These are phyloP conservation scores for Phaeodactylum tricornutum DNA, from an alignment of 108 stramenopile species.

Conservation along the genomic window DNA sequence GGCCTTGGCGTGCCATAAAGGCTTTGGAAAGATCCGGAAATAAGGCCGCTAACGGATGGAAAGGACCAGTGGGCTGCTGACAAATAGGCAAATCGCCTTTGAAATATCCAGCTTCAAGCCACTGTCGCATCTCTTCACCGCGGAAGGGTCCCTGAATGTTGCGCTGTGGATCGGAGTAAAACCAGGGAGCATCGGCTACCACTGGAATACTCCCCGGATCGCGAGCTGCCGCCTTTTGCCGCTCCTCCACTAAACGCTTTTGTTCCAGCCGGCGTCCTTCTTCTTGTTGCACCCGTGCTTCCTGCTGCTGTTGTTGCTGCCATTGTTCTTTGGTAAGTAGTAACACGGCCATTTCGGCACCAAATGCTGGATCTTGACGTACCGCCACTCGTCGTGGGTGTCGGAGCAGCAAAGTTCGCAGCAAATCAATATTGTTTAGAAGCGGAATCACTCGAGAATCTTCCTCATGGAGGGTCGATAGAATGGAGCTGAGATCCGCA, in stretches of 20 bases:
- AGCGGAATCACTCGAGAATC: slow-evolving; percentile 76
- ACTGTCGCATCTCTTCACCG: slow-evolving; percentile 92
- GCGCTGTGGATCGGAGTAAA: slow-evolving; percentile 83
- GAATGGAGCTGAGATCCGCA: slow-evolving; percentile 68
- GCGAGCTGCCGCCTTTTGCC: slow-evolving; percentile 22
- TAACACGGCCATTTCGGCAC: slow-evolving; percentile 62
- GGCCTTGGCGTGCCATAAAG: slow-evolving; percentile 36
- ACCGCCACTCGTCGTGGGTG: slow-evolving; percentile 56
- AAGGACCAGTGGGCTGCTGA: slow-evolving; percentile 62
- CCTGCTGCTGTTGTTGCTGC: slow-evolving; percentile 45
- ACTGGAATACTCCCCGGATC: slow-evolving; percentile 14
- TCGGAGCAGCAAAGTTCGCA: slow-evolving; percentile 60
- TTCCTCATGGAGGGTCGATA: slow-evolving; percentile 68
- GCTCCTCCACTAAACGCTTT: slow-evolving; percentile 13
- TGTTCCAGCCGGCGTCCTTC: slow-evolving; percentile 33
- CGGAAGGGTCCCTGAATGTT: slow-evolving; percentile 95
- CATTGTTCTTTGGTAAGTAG: slow-evolving; percentile 67
- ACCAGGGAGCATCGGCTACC: slow-evolving; percentile 68
- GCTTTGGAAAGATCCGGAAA: slow-evolving; percentile 69
- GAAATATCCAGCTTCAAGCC: slow-evolving; percentile 97
- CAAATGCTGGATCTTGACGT: slow-evolving; percentile 58
- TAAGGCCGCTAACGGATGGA: slow-evolving; percentile 44
- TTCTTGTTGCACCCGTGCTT: slow-evolving; percentile 30
- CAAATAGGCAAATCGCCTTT: slow-evolving; percentile 88
- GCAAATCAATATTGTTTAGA: slow-evolving; percentile 51